phyloP scores from a whole-genome alignment of 169 alveolate species.

The Plasmodium knowlesi region DNA sequence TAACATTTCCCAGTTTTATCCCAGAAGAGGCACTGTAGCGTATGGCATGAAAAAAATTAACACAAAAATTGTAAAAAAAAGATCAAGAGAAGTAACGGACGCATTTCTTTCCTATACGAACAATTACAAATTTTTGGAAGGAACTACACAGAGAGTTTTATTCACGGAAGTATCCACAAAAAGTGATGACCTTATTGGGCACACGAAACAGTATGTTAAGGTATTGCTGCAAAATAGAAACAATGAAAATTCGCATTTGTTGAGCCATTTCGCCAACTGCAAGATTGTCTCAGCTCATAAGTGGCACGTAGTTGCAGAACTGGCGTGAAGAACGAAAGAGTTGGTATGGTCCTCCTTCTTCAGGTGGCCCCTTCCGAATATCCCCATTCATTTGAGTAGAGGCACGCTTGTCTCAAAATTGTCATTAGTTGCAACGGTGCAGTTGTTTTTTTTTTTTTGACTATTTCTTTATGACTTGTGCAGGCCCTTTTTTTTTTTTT shows the following conservation, averaged over 20 bases:
- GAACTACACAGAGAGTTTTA: conserved; percentile 88
- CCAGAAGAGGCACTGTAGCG: conserved; percentile 89
- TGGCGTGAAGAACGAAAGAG: neutral
- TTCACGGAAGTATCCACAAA: conserved; percentile 89
- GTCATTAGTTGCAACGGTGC: neutral
- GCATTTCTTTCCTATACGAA: conserved; percentile 91
- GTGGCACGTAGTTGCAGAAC: conserved; percentile 68
- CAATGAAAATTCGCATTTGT: conserved; percentile 21
- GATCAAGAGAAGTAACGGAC: conserved; percentile 91
- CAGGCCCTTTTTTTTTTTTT: neutral
- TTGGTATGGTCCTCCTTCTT: neutral
- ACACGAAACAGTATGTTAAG: conserved; percentile 94
- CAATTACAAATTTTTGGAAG: conserved; percentile 86
- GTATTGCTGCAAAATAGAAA: conserved; percentile 79
- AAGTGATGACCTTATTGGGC: conserved; percentile 92
- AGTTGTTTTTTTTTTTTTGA: neutral
- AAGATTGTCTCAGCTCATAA: conserved; percentile 56
- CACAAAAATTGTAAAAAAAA: conserved; percentile 90
- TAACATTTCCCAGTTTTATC: conserved; percentile 97
- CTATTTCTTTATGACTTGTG: neutral
- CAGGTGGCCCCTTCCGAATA: neutral
- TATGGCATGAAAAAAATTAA: conserved; percentile 86
- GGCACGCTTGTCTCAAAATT: neutral
- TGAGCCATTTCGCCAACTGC: conserved; percentile 33
- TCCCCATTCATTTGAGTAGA: neutral